Evolutionary conservation across 225 moss, liverwort and hornwort species (phyloP).

Genomic region (Thuidium tamariscinum): DNA sequence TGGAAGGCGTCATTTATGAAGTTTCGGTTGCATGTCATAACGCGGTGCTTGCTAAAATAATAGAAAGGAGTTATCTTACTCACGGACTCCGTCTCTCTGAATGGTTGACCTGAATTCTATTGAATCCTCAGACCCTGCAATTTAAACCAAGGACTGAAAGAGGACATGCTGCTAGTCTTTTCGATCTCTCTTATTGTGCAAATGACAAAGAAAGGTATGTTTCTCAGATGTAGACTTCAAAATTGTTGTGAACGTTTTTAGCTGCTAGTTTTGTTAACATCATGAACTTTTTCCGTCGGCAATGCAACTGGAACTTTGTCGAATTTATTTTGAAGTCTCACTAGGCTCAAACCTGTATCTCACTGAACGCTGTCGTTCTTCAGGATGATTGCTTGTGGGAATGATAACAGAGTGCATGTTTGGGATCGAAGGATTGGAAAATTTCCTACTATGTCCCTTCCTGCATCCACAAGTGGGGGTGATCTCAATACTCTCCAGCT

Average conservation of each 20-base stretch:
- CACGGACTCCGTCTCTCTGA: not conserved
- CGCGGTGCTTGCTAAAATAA: not conserved
- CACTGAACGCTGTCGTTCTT: not conserved
- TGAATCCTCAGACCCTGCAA: constrained; percentile 11
- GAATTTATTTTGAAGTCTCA: not conserved
- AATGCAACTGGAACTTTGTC: not conserved
- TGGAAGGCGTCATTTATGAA: not conserved
- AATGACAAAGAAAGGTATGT: constrained; percentile 51
- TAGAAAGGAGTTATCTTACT: not conserved
- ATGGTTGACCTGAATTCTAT: not conserved
- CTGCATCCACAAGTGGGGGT: constrained; percentile 22
- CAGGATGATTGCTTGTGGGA: constrained; percentile 91
- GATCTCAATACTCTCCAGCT: constrained; percentile 74
- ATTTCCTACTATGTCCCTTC: constrained; percentile 43
- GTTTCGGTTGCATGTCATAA: not conserved
- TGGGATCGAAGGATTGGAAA: constrained; percentile 81
- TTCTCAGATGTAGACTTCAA: not conserved
- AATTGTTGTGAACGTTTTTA: not conserved
- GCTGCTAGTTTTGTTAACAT: not conserved
- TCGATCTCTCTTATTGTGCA: constrained; percentile 60
- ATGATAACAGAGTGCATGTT: constrained; percentile 60
- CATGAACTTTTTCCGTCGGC: not conserved
- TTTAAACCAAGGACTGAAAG: constrained; percentile 16
- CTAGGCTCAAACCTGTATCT: not conserved
- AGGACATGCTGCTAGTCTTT: constrained; percentile 39